Base-by-base conservation (phyloP, 1,284 basidiomycete genomes). In the Farysia itapuensis region DNA sequence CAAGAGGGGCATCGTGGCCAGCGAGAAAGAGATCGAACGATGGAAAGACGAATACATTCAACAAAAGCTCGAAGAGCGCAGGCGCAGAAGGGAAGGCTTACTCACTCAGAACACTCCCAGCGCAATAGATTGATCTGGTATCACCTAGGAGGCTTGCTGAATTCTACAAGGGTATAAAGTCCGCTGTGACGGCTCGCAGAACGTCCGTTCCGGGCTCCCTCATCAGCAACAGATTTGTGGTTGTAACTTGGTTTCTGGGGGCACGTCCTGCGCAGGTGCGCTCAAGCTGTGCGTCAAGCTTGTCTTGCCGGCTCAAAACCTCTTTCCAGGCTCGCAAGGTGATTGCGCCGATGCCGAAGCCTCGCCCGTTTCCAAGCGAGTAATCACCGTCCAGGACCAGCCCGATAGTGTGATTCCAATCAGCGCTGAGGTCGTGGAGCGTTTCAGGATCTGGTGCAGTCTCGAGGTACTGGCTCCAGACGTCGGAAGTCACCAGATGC, bases 21-120 rank as follows among this genome's bases (percentile, higher is more conserved):
- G 57, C 31, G 70, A 72, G 22, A 49, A 43, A 24, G 64, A 72
- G 36, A 72, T 72, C 34, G 68, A 72, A 33, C 56, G 48, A 35
- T 72, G 70, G 70, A 70, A 67, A 43, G 58, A 70, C 16, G 49
- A 61, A 20, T 53, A 56, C 19, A 49, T 66, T 7, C 40, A 54
- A 30, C 42, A 45, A n/a, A 64, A 64, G 35, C 24, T 53, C 5
- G 43, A 64, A 20, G 60, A 64, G 31, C 42, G 60, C n/a, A 34
- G 57, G 15, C 12, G 31, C 12, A 33, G 31, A 16, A 9, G 26
- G 26, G 26, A 28, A 28, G 26, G n/a, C 11, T 11, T 28, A n/a
- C n/a, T 28, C 9, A 28, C 11, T 28, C 9, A 28, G 26, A 28
- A 11, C 11, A 28, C 9, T n/a, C 9, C 26, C 26, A n/a, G n/a